Base-by-base conservation (phyloP, 148 eudicot species). In the Rhododendron ferrugineum region DNA sequence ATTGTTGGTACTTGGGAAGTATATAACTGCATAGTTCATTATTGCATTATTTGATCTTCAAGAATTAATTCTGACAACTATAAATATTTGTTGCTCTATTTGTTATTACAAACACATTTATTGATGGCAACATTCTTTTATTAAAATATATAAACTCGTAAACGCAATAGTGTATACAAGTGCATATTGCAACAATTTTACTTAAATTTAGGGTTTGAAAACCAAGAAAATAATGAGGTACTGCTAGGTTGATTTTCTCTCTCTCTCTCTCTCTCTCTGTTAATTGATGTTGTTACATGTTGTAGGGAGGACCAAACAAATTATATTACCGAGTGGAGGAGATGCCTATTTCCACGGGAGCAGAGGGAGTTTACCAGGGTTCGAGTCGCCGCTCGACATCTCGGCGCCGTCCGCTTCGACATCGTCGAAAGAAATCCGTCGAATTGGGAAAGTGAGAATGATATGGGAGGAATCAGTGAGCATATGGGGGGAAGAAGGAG, bases 401-500 rank as follows among this genome's bases (percentile, higher is more conserved):
- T 86, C 50, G 8, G 75, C 49, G 5, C 42, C 87, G 6, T 78
- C 90, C 3, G 75, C 90, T 4, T 32, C 88, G 49, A 37, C 86
- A 0, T 50, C 86, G 4, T 68, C 78, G 6, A 88, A 80, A 78
- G 95, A 94, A 56, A 82, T 92, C 22, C 88, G 93, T 0, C 54
- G 98, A 36, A 90, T 95, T 0, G 98, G 98, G 26, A 89, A 89
- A 82, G 83, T 94, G 47, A 88, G 94, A 79, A 94, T 95, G 97
- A 85, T 92, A 36, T 95, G 98, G 98, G 98, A 95, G 82, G 98
- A 95, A 83, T 93, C 91, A 3, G 94, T 94, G 83, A 95, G 91
- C 73, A 81, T 95, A 44, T 95, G 98, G 98, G 92, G 90, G 0
- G 97, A 94, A 75, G 95, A 93, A 81, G 93, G 95, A n/a, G 97